Percentiles rank a stretch among this genome's conserved stretches.
Evolutionary conservation across 2,329 filamentous ascomycete species (phyloP).

Genomic region (Pseudogymnoascus sp.): DNA sequence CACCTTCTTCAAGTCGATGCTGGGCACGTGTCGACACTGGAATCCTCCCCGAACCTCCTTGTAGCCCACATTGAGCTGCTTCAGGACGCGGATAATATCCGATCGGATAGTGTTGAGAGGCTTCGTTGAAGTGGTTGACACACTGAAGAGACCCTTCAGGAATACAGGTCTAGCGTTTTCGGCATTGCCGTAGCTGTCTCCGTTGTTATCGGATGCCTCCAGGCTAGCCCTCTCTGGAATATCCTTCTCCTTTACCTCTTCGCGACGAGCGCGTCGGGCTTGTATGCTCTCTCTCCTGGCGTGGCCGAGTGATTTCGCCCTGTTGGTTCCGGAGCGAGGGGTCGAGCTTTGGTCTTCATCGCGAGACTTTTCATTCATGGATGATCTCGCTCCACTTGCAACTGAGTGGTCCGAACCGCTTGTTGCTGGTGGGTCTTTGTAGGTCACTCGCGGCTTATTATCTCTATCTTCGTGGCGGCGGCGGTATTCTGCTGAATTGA

Average conservation of each 20-base stretch:
- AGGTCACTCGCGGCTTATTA: slow-evolving; percentile 39
- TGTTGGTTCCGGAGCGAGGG: slow-evolving; percentile 55
- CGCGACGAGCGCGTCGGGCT: slow-evolving; percentile 66
- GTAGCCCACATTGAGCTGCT: slow-evolving; percentile 82
- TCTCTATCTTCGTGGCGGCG: slow-evolving; percentile 54
- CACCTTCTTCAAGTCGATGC: slow-evolving; percentile 75
- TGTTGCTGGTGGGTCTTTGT: slow-evolving; percentile 61
- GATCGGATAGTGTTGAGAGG: slow-evolving; percentile 76
- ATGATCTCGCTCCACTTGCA: background rate
- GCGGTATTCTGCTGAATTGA: slow-evolving; percentile 78
- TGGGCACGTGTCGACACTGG: slow-evolving; percentile 77
- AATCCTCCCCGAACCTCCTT: slow-evolving; percentile 91
- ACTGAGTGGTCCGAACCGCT: slow-evolving; percentile 72
- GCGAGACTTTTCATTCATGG: slow-evolving; percentile 41
- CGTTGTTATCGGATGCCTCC: slow-evolving; percentile 59
- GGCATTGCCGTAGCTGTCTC: slow-evolving; percentile 55
- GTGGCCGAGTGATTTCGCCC: slow-evolving; percentile 83
- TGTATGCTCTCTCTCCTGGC: slow-evolving; percentile 88
- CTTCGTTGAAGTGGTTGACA: slow-evolving; percentile 91
- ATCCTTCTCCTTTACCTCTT: slow-evolving; percentile 65
- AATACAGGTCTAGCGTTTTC: slow-evolving; percentile 90
- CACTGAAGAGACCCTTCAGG: slow-evolving; percentile 93
- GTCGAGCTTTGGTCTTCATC: slow-evolving; percentile 41
- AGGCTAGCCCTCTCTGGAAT: slow-evolving; percentile 87
- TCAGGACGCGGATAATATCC: slow-evolving; percentile 85